A percentile compares a stretch with the other conserved stretches of the same genome.
Conservation (phyloP, 2,329 filamentous ascomycete genomes). For the Trichophyton schoenleinii region DNA sequence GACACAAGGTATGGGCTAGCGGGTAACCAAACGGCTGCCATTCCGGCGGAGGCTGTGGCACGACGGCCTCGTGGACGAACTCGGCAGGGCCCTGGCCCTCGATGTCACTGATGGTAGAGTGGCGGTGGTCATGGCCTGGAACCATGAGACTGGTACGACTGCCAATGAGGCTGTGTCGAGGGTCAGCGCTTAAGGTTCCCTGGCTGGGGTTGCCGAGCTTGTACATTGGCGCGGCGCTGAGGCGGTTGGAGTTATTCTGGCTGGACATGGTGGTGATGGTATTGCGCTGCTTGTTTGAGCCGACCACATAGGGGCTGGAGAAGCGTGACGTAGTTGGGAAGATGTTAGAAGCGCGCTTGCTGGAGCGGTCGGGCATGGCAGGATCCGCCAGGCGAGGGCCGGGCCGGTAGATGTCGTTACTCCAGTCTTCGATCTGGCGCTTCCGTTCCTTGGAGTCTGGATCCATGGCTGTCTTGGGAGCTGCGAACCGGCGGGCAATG, state of each 20-base stretch:
- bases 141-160: constrained; percentile 50
- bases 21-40: constrained; percentile 97
- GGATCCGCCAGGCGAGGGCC: constrained; percentile 70
- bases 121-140: constrained; percentile 39
- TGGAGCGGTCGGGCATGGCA: constrained; percentile 57
- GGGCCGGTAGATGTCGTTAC: constrained; percentile 89
- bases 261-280: constrained; percentile 88
- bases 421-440: constrained; percentile 94
- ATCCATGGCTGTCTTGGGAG: constrained; percentile 70
- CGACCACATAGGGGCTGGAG: constrained; percentile 69
- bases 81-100: constrained; percentile 73
- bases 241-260: constrained; percentile 61
- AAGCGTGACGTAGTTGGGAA: constrained; percentile 90
- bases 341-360: constrained; percentile 72
- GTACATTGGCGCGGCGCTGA: constrained; percentile 55
- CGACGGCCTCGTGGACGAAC: constrained; percentile 93
- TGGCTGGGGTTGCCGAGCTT: constrained; percentile 46
- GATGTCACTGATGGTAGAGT: constrained; percentile 45
- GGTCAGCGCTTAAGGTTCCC: constrained; percentile 39
- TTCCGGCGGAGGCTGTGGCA: constrained; percentile 89
- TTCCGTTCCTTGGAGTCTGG: constrained; percentile 72
- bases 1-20: constrained; percentile 79
- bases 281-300: constrained; percentile 40
- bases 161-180: constrained; percentile 28
- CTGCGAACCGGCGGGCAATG: constrained; percentile 71